Conservation (phyloP, 2,329 filamentous ascomycete genomes). For the Fusarium transvaalense region DNA sequence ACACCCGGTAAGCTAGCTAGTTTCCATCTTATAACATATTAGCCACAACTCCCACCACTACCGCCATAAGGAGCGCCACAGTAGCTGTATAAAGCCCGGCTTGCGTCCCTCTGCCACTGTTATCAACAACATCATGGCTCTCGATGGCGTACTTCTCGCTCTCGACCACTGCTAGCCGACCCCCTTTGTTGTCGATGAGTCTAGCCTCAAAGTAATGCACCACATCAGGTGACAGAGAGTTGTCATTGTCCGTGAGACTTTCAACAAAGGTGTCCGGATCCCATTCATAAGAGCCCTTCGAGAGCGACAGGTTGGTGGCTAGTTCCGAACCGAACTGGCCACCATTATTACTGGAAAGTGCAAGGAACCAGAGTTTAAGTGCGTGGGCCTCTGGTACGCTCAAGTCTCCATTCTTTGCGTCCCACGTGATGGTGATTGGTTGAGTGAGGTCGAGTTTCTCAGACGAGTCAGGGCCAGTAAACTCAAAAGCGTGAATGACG, state of each 20-base stretch:
- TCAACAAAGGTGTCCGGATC: neutral
- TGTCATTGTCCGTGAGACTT: accelerated
- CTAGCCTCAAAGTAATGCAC: neutral
- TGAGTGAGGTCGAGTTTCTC: neutral
- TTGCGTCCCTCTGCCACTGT: neutral
- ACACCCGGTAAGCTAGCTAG: too few relatives aligned
- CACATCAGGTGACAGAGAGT: neutral
- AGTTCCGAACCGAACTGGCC: neutral
- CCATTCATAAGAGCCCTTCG: neutral
- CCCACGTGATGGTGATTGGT: neutral
- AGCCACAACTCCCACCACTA: neutral
- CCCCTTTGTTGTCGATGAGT: too few relatives aligned
- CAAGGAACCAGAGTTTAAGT: neutral
- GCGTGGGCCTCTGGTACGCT: neutral
- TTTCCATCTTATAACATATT: neutral
- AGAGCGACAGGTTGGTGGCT: neutral
- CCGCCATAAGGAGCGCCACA: neutral
- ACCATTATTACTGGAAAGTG: neutral
- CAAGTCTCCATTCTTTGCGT: neutral
- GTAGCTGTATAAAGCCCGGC: neutral
- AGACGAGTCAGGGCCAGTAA: neutral
- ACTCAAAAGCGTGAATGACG: neutral
- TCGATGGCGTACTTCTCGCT: neutral
- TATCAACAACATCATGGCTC: neutral
- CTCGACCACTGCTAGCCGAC: neutral